A percentile compares a stretch with the other conserved stretches of the same genome.
Evolutionary conservation across 2,329 filamentous ascomycete species (phyloP).

Genomic region (Saccharata proteae): DNA sequence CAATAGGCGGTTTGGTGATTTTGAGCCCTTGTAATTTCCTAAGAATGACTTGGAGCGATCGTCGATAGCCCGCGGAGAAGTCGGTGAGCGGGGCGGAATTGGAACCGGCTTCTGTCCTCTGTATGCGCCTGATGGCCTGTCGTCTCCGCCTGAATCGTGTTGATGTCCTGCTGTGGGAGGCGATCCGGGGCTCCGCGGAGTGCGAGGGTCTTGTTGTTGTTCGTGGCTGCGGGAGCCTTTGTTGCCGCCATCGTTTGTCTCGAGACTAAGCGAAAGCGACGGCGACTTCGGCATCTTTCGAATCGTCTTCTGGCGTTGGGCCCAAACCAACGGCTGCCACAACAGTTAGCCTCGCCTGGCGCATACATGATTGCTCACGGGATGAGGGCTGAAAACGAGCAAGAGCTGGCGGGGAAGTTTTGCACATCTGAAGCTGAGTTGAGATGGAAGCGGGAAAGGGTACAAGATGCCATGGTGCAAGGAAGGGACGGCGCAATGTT

Average conservation of each 20-base stretch:
- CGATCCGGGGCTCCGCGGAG: conserved; percentile 21
- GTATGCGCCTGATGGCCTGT: too few relatives aligned
- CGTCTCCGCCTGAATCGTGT: too few relatives aligned
- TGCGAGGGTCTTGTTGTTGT: conserved; percentile 16
- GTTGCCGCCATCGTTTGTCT: conserved; percentile 17
- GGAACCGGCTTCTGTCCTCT: conserved; percentile 1
- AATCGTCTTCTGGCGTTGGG: conserved; percentile 16
- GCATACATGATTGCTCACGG: too few relatives aligned
- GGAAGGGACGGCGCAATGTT: not conserved
- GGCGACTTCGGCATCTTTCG: conserved; percentile 28
- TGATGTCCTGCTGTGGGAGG: conserved; percentile 2
- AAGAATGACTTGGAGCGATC: conserved; percentile 32
- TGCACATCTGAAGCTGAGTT: too few relatives aligned
- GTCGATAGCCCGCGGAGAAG: conserved; percentile 23
- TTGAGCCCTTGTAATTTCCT: conserved; percentile 35
- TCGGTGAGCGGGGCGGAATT: conserved; percentile 4
- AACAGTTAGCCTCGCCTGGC: conserved; percentile 9
- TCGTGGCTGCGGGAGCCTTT: conserved; percentile 15
- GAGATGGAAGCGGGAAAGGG: too few relatives aligned
- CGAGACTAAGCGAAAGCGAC: conserved; percentile 24
- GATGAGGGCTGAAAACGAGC: too few relatives aligned
- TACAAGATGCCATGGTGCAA: too few relatives aligned
- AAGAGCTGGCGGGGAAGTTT: too few relatives aligned
- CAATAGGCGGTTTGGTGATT: conserved; percentile 29
- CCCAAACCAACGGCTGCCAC: conserved; percentile 9